Evolutionary conservation across 1,284 basidiomycete genomes (phyloP).

Genomic region (Pseudozyma thailandica): DNA sequence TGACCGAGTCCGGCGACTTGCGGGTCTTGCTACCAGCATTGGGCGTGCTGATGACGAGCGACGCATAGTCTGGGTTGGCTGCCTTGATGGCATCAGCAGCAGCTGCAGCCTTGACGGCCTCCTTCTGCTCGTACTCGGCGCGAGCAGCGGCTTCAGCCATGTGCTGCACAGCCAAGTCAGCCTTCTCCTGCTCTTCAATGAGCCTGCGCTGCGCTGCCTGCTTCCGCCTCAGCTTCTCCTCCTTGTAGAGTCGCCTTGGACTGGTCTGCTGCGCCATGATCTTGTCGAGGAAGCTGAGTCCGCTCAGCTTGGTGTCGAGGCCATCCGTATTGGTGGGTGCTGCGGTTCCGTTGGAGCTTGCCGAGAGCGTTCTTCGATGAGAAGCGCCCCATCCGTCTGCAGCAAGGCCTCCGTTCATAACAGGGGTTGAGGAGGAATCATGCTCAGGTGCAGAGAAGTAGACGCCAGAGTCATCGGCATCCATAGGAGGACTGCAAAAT

Average conservation of each 20-base stretch:
- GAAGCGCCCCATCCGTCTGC: slow-evolving; percentile 36
- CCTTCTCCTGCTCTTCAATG: slow-evolving; percentile 26
- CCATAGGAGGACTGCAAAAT: slow-evolving; percentile 31
- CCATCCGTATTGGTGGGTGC: slow-evolving; percentile 28
- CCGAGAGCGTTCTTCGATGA: slow-evolving; percentile 29
- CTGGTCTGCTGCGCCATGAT: slow-evolving; percentile 63
- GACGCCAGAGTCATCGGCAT: slow-evolving; percentile 51
- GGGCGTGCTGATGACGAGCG: slow-evolving; percentile 38
- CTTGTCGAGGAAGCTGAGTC: slow-evolving; percentile 62
- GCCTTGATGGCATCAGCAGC: slow-evolving; percentile 40
- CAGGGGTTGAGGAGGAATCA: background rate
- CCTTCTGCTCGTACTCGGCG: slow-evolving; percentile 30
- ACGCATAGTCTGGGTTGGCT: slow-evolving; percentile 39
- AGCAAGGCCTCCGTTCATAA: slow-evolving; percentile 27
- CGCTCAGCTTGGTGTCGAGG: slow-evolving; percentile 55
- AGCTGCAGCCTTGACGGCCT: slow-evolving; percentile 39
- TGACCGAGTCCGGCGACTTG: slow-evolving; percentile 33
- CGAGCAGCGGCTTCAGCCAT: slow-evolving; percentile 35
- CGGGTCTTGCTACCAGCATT: slow-evolving; percentile 22
- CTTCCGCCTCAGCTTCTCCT: slow-evolving; percentile 55
- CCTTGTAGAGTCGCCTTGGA: slow-evolving; percentile 56
- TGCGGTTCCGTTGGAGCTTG: slow-evolving; percentile 29
- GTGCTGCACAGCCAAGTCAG: slow-evolving; percentile 28
- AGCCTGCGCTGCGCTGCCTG: slow-evolving; percentile 23
- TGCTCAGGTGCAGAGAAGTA: slow-evolving; percentile 26